These are phyloP conservation scores for Vitellaria paradoxa DNA, from an alignment of 179 eudicot species.

Conservation along the genomic window DNA sequence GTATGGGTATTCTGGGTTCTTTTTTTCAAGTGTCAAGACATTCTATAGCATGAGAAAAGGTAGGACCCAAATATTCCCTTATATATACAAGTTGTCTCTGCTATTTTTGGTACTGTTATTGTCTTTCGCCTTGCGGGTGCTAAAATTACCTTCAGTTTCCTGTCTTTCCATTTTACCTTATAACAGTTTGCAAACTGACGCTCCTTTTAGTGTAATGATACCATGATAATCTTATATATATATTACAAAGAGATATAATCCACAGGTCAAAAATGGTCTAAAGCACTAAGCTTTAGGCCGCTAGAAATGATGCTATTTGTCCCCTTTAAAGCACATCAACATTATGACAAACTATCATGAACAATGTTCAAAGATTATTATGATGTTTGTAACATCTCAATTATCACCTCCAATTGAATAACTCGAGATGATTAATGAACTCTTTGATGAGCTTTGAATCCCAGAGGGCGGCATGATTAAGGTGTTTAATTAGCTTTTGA, in stretches of 20 bases:
- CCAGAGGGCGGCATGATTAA: neutral
- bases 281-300: neutral
- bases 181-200: too few species aligned
- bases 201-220: neutral
- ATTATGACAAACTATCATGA: neutral
- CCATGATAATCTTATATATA: neutral
- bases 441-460: neutral
- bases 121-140: too few species aligned
- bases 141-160: too few species aligned
- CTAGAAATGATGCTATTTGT: too few species aligned
- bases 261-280: neutral
- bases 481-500: neutral
- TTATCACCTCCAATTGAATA: neutral
- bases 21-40: too few species aligned
- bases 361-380: neutral
- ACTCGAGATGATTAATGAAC: too few species aligned
- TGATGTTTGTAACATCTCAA: too few species aligned
- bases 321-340: too few species aligned
- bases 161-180: too few species aligned
- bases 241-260: neutral
- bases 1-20: too few species aligned
- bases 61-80: slow-evolving; percentile 6
- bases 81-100: neutral
- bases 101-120: too few species aligned
- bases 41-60: neutral